Conservation (phyloP, 108 stramenopile species). For the Skeletonema potamos region DNA sequence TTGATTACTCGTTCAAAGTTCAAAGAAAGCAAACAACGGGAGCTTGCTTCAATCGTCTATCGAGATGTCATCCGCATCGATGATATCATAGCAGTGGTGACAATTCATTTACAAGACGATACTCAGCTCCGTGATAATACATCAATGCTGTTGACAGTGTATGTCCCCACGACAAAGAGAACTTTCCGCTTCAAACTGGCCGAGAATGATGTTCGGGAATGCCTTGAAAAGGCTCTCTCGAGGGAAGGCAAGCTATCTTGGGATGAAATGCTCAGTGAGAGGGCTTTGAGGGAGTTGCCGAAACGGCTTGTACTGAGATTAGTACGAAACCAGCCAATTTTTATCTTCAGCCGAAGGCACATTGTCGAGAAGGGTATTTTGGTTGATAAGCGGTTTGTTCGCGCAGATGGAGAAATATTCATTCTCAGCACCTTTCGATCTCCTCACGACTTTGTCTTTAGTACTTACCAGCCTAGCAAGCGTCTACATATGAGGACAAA, state of each 20-base stretch:
- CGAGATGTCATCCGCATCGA: constrained; percentile 32
- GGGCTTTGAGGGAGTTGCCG: constrained; percentile 16
- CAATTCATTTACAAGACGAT: constrained; percentile 22
- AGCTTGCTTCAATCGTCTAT: constrained; percentile 18
- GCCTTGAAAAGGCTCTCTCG: constrained; percentile 38
- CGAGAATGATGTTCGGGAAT: constrained; percentile 37
- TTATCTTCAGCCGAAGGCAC: constrained; percentile 45
- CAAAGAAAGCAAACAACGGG: constrained; percentile 7
- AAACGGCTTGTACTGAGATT: constrained; percentile 33
- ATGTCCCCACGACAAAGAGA: constrained; percentile 44
- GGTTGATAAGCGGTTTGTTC: constrained; percentile 27
- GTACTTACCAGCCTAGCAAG: constrained; percentile 38
- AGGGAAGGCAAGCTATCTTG: constrained; percentile 31
- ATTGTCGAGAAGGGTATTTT: constrained; percentile 43
- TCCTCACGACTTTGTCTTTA: constrained; percentile 42
- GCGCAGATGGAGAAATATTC: constrained; percentile 28
- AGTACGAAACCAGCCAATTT: constrained; percentile 33
- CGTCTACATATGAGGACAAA: constrained; percentile 26
- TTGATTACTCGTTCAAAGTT: constrained; percentile 18
- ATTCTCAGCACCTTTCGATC: constrained; percentile 44
- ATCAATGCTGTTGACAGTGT: constrained; percentile 27
- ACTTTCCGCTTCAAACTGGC: constrained; percentile 31
- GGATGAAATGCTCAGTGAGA: constrained; percentile 43
- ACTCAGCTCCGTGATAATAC: constrained; percentile 13
- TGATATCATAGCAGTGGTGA: constrained; percentile 22